Evolutionary conservation across 495 filamentous ascomycete genomes (phyloP), one percentile per base, ranked within the genome.

Genomic region (Penicillium roqueforti): DNA sequence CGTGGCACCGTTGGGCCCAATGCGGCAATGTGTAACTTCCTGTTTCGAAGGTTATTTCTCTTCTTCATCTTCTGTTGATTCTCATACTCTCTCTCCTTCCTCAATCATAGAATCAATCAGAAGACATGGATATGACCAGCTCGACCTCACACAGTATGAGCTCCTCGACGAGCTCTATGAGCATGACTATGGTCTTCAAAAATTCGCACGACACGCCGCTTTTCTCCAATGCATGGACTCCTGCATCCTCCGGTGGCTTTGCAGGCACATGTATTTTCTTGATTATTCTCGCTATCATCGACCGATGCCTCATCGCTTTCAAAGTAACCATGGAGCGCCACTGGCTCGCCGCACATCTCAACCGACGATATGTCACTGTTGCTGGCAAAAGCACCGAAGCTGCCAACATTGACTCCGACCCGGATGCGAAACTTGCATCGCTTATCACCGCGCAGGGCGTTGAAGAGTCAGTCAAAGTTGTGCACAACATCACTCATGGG

Each of bases 221-320:
- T 55, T 96, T 81, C 78, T 87, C 88, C 6, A 57, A 71, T 0
- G 56, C 69, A 29, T 97, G 91, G 91, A 85, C 83, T 5, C 92
- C 92, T 10, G 73, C 62, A 6, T 80, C 70, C 16, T 75, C 78
- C 0, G 87, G 86, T 48, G 59, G 74, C 46, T 97, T 96, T 66
- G 90, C 87, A 5, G 90, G 80, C 36, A 92, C 89, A 32, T 95
- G 91, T 69, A 86, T 96, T 67, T 95, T 95, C 69, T 77, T 95
- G 40, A 84, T 93, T 68, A 52, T 85, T 14, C 81, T 96, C 22
- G 81, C 85, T 14, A 74, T 85, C 54, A 59, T 87, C 49, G 84
- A 83, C 65, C 86, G 91, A 34, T 74, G 73, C 16, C 71, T 92
- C 10, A 70, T 88, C 39, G 92, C 89, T 4, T 73, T 82, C 57